A percentile compares a stretch with the other conserved stretches of the same genome.
phyloP scores from a whole-genome alignment of 495 filamentous ascomycete genomes.

The Cercophora scortea region DNA sequence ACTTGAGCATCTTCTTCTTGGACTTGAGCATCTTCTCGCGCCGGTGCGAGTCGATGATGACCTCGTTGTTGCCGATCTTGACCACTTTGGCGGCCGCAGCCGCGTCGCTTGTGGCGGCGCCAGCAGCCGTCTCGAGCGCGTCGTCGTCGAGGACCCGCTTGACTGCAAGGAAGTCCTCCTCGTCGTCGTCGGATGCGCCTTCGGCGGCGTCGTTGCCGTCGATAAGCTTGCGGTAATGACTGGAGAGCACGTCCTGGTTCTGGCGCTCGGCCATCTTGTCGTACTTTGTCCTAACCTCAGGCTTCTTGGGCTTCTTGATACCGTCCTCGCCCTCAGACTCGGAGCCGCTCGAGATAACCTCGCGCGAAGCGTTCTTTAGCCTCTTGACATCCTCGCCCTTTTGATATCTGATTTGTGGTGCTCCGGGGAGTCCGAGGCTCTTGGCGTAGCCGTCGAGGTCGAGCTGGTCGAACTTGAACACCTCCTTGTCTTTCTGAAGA shows the following conservation, averaged over 20 bases:
- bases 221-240: slow-evolving; percentile 83
- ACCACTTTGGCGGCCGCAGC: slow-evolving; percentile 35
- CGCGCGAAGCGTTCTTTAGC: slow-evolving; percentile 76
- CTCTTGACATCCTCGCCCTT: slow-evolving; percentile 81
- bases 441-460: slow-evolving; percentile 78
- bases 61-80: slow-evolving; percentile 46
- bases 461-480: slow-evolving; percentile 74
- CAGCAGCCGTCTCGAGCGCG: slow-evolving; percentile 29
- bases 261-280: slow-evolving; percentile 94
- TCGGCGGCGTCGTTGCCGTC: slow-evolving; percentile 52
- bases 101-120: slow-evolving; percentile 23
- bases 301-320: slow-evolving; percentile 50
- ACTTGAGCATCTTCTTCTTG: slow-evolving; percentile 87
- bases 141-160: slow-evolving; percentile 69
- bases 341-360: slow-evolving; percentile 44
- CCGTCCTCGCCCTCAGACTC: slow-evolving; percentile 32
- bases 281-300: slow-evolving; percentile 75
- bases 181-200: slow-evolving; percentile 47
- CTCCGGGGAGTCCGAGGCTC: slow-evolving; percentile 81
- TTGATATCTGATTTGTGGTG: slow-evolving; percentile 83
- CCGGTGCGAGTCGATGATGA: slow-evolving; percentile 86
- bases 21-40: slow-evolving; percentile 86
- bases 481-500: slow-evolving; percentile 85
- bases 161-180: slow-evolving; percentile 78
- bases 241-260: slow-evolving; percentile 89